These are phyloP conservation scores for Cladosporium colombiae DNA, from an alignment of 2,329 filamentous ascomycete species.

Conservation along the genomic window DNA sequence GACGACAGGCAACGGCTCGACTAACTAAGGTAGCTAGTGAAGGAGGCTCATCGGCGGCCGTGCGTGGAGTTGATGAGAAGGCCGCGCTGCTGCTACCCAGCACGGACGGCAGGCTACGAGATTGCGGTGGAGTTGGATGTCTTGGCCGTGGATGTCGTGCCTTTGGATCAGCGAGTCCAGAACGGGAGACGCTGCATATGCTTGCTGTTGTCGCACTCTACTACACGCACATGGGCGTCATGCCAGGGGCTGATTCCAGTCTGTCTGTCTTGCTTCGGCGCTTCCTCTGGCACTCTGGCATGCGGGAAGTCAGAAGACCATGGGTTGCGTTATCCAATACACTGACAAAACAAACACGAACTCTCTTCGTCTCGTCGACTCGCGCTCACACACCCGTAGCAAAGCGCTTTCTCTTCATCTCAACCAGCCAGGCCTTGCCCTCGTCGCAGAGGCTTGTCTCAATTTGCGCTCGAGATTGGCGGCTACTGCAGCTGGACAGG, in stretches of 20 bases:
- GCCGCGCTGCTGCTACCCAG: not conserved
- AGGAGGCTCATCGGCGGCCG: not conserved
- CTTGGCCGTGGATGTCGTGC: conserved; percentile 5
- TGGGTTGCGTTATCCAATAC: not conserved
- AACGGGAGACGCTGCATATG: not conserved
- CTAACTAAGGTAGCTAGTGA: not conserved
- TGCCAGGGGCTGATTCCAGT: not conserved
- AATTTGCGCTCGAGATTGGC: conserved; percentile 11
- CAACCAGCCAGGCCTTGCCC: not conserved
- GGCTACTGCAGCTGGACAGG: conserved; percentile 7
- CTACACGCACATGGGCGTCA: conserved; percentile 1
- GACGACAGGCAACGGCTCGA: conserved; percentile 10
- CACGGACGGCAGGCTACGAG: not conserved
- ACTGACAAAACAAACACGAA: not conserved
- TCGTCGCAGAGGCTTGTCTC: conserved; percentile 2
- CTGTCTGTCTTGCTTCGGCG: not conserved
- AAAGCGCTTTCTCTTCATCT: not conserved
- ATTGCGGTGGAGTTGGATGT: conserved; percentile 9
- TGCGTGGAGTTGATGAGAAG: conserved; percentile 9
- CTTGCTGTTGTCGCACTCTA: not conserved
- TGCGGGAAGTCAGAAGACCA: not conserved
- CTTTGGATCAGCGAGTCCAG: not conserved
- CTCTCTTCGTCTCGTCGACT: not conserved
- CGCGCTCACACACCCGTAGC: not conserved
- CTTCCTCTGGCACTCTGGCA: conserved; percentile 5